Evolutionary conservation across 169 alveolate species (phyloP), one percentile per base, ranked within the genome.

Genomic region (Plasmodium fragile): DNA sequence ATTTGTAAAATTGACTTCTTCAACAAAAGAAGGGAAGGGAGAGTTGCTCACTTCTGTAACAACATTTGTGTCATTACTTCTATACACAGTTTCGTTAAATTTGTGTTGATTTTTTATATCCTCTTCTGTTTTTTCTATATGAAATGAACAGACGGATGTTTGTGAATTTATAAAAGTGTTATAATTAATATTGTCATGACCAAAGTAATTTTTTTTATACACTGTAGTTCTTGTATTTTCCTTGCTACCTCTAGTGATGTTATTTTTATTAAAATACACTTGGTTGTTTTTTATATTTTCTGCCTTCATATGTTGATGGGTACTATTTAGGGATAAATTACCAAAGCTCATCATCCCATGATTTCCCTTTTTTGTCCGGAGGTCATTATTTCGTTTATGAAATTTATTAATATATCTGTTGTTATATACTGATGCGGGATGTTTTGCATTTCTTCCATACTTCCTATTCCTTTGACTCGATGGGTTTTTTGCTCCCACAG

Each of bases 41-140:
- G 18, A 25, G 32, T 79, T 30, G 8, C 55, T 22, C n/a, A 2
- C 18, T 16, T 89, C 83, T 34, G 65, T 65, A 2, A 3, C 0
- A 25, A 43, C 22, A 65, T 55, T 43, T 84, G 22, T 28, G 34
- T 84, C 59, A 28, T 84, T 72, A 25, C 41, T 32, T 82, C 43
- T 6, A 16, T 59, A 43, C 4, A 59, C 52, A 41, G 5, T 25
- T 22, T 89, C 84, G 32, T 43, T 89, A 7, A 32, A 34, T 36
- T 85, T 53, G 22, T 34, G 3, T 79, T 89, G 94, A 18, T 89
- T 89, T 59, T 59, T 77, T 73, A 89, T 89, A 3, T 89, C 94
- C 16, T 89, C 91, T 25, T 89, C 91, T 89, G 94, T 55, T 89
- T 89, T 89, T 10, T 89, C 94, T 22, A 89, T 89, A 79, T 89